Evolutionary conservation across 164 flowering plant genomes (phyloP), one percentile per base, ranked within the genome.

Genomic region (Cinnamomum micranthum): DNA sequence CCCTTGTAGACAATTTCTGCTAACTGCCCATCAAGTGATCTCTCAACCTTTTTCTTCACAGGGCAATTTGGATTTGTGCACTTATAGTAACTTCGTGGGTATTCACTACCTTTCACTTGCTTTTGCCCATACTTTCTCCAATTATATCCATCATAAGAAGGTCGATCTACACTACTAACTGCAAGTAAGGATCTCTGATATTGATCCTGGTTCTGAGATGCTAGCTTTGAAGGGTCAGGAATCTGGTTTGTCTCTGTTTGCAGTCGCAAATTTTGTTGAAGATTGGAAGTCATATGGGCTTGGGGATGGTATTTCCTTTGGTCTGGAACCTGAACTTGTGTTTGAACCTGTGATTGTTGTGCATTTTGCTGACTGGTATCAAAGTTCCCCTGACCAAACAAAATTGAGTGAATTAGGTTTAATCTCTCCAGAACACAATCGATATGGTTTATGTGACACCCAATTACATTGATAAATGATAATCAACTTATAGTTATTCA

Each of bases 111-210:
- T 88, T 95, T 95, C 17, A 95, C 99, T 78, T 91, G 99, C 82
- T 95, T 95, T 74, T 95, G 99, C 60, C 99, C 99, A 76, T 95
- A 95, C 78, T 95, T 95, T 78, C 97, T 87, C 99, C 99, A 95
- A 69, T 89, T 95, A 78, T 92, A 91, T 35, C 98, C 97, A 81
- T 95, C 99, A 80, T 87, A 91, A 68, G 97, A 91, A 55, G 79
- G 67, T 60, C 87, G 88, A 64, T 89, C 83, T 72, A 87, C 95
- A 58, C 71, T 81, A 66, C 58, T 82, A 4, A 77, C 76, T 25
- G 81, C 68, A 0, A 80, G 75, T 33, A 73, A 27, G 50, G 76
- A 70, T 77, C 77, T 85, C 52, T 76, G 82, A 80, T 80, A 86
- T 59, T 85, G 88, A 72, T 85, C 89, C 68, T 47, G 11, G 71